Evolutionary conservation across 2,329 filamentous ascomycete genomes (phyloP).

Genomic region (Elsinoe necatrix): DNA sequence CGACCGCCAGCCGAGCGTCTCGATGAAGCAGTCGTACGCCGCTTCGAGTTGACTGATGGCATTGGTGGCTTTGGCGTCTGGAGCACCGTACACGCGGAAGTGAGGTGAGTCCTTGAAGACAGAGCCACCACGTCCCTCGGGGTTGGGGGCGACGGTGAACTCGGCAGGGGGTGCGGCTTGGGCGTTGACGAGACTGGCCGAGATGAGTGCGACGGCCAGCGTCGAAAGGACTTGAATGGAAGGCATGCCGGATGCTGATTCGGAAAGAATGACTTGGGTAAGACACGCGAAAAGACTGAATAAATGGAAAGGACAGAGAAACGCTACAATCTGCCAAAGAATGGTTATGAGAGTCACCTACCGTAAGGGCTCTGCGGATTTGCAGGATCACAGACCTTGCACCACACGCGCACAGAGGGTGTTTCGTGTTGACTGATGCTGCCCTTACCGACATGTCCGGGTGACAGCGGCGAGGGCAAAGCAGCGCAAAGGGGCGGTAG

Average conservation of each 20-base stretch:
- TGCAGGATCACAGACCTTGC: not conserved
- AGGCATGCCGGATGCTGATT: constrained; percentile 5
- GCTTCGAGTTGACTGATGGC: constrained; percentile 39
- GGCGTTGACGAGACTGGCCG: not conserved
- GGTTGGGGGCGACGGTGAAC: not conserved
- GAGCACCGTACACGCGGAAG: constrained; percentile 34
- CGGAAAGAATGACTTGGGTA: constrained; percentile 3
- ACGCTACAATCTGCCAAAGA: not conserved
- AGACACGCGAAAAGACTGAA: not conserved
- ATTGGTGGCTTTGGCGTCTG: constrained; percentile 25
- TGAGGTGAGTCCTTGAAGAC: constrained; percentile 24
- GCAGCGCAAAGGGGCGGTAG: not conserved
- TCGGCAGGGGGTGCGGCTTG: constrained; percentile 8
- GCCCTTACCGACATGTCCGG: constrained; percentile 1
- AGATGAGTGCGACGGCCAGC: constrained; percentile 10
- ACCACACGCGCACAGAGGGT: not conserved
- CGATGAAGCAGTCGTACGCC: constrained; percentile 30
- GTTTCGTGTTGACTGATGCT: constrained; percentile 7
- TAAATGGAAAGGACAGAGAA: not conserved
- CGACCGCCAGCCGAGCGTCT: constrained; percentile 22
- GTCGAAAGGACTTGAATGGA: constrained; percentile 5
- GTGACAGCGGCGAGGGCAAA: not conserved
- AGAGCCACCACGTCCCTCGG: not conserved
- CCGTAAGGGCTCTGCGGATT: not conserved
- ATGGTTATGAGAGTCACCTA: not conserved